phyloP scores from a whole-genome alignment of 148 eudicot species.

The Chenopodium quinoa region DNA sequence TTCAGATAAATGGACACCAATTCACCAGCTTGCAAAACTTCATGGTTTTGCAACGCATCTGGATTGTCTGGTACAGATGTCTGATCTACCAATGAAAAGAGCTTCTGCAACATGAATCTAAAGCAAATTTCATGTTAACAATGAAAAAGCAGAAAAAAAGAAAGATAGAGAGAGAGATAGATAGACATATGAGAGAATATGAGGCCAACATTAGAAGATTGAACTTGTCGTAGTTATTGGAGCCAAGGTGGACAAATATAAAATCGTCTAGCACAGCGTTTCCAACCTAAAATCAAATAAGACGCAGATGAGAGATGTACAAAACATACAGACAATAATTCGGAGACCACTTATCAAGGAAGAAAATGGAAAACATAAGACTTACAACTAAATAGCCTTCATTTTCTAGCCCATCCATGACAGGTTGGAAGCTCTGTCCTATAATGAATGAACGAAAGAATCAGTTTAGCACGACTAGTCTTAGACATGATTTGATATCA shows the following conservation, averaged over 20 bases:
- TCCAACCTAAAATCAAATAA: constrained; percentile 57
- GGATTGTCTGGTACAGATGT: constrained; percentile 89
- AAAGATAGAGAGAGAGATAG: too few relatives aligned
- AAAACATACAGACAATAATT: background rate
- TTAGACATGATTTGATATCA: too few relatives aligned
- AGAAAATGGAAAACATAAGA: constrained; percentile 17
- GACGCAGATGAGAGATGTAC: constrained; percentile 1
- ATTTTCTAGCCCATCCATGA: constrained; percentile 73
- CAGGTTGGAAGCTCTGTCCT: constrained; percentile 82
- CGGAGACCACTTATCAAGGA: constrained; percentile 9
- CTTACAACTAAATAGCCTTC: constrained; percentile 69
- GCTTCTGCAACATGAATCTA: constrained; percentile 96
- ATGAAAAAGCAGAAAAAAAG: background rate
- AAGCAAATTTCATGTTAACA: constrained; percentile 25
- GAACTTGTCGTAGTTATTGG: constrained; percentile 81
- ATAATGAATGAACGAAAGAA: constrained; percentile 10
- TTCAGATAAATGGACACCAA: constrained; percentile 75
- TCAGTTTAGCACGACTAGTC: background rate
- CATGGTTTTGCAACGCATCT: constrained; percentile 88
- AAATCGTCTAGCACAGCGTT: constrained; percentile 75
- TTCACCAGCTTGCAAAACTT: constrained; percentile 86
- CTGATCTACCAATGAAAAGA: constrained; percentile 87
- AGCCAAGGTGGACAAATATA: constrained; percentile 81
- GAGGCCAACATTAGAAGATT: constrained; percentile 80
- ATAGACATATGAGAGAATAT: background rate